Evolutionary conservation across 768 basidiomycete species (phyloP), one percentile per base, ranked within the genome.

Genomic region (Russula dissimulans): DNA sequence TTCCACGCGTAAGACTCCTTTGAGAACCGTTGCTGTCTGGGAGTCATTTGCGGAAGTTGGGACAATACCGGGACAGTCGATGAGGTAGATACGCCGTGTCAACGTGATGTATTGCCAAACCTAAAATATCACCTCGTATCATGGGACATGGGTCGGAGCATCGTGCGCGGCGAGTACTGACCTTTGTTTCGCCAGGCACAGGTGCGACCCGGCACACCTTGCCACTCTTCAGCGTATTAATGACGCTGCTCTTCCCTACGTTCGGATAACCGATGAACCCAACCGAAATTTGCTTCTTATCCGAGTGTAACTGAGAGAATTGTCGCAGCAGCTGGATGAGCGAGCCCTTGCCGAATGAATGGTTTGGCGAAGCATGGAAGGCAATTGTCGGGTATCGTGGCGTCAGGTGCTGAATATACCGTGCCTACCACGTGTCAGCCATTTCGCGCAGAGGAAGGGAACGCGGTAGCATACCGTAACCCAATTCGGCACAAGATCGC

Each of bases 81-180:
- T 97, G 66, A 99, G 87, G 77, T 97, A 99, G 71, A 99, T 99
- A 56, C 90, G 83, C 64, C 88, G 84, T 61, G 95, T 99, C 44
- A 99, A 78, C 32, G 93, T 95, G 76, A 99, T 97, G 74, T 99
- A 99, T 80, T 99, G 95, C 97, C 97, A 99, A 66, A 98, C 95
- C 74, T 74, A 57, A 15, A 11, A 10, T 29, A 34, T 10, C 31
- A 49, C 36, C 11, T 56, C 18, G 36, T 31, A 32, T 51, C 49
- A 39, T n/a, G 14, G 4, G 36, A 26, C 43, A 32, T 26, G 32
- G 2, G 18, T 39, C 4, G 12, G 17, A 43, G 36, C 0, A 26
- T 29, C 38, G 15, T 8, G 32, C 2, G 29, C 1, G 36, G 29
- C 1, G 36, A 38, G 34, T 4, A 56, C 60, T 38, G 15, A 79